A percentile compares a stretch with the other conserved stretches of the same genome.
Evolutionary conservation across 2,329 filamentous ascomycete genomes (phyloP).

Genomic region (Cladosporium sp.): DNA sequence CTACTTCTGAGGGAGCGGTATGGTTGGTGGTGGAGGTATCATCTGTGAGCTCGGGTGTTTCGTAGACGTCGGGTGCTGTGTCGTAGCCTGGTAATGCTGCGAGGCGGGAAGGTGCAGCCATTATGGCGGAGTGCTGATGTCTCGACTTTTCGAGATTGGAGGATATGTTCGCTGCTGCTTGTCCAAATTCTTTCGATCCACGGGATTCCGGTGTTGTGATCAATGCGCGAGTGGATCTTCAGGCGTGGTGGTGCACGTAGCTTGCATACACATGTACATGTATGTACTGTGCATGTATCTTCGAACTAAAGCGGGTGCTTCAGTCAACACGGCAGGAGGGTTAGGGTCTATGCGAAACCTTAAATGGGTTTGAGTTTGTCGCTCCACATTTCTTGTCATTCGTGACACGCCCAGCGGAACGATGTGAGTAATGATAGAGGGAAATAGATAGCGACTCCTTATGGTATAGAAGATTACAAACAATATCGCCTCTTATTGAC

Average conservation of each 20-base stretch:
- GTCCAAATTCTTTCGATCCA: background rate
- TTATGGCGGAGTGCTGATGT: background rate
- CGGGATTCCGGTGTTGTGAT: background rate
- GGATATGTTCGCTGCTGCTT: background rate
- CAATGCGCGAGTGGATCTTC: background rate
- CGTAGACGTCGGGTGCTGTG: slow-evolving; percentile 91
- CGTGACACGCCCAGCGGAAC: background rate
- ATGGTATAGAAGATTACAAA: background rate
- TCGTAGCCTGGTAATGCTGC: slow-evolving; percentile 49
- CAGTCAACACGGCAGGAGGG: background rate
- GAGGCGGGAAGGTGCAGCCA: slow-evolving; percentile 24
- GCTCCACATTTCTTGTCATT: background rate
- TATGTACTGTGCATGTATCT: background rate
- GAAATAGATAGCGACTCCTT: background rate
- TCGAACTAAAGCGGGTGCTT: background rate
- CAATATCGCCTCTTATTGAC: background rate
- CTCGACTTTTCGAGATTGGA: background rate
- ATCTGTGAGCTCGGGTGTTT: slow-evolving; percentile 89
- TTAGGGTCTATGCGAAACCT: background rate
- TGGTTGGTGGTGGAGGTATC: slow-evolving; percentile 62
- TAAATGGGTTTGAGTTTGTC: background rate
- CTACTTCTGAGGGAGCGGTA: slow-evolving; percentile 17
- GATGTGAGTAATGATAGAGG: slow-evolving; percentile 1
- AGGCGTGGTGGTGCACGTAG: background rate
- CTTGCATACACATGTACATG: background rate